Evolutionary conservation across 805 yeast genomes (phyloP).

Genomic region (Scheffersomyces lignosus): DNA sequence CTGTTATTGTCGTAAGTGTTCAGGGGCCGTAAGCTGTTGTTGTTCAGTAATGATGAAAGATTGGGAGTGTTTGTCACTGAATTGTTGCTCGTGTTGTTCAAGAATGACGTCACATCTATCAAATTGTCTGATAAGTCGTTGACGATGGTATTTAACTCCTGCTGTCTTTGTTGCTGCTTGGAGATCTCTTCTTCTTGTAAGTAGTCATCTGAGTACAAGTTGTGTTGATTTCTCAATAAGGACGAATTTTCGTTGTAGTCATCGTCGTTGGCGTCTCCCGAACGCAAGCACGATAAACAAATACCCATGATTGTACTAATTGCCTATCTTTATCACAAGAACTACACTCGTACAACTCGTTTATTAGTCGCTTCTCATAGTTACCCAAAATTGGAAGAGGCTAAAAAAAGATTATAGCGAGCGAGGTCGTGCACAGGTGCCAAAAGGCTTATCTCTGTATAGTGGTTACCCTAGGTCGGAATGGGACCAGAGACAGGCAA

Average conservation of each 20-base stretch:
- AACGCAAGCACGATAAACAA: conserved; percentile 47
- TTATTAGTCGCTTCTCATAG: too few relatives aligned
- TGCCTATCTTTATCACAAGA: too few relatives aligned
- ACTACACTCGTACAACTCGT: too few relatives aligned
- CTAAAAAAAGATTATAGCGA: too few relatives aligned
- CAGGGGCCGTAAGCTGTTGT: conserved; percentile 5
- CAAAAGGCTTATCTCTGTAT: too few relatives aligned
- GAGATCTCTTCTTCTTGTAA: conserved; percentile 35
- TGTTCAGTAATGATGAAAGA: conserved; percentile 1
- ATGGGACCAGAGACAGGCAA: too few relatives aligned
- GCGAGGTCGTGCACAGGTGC: too few relatives aligned
- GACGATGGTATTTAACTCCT: conserved; percentile 47
- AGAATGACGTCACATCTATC: conserved; percentile 14
- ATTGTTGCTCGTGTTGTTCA: conserved; percentile 9
- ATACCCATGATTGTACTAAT: too few relatives aligned
- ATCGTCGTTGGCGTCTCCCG: conserved; percentile 34
- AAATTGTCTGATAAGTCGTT: conserved; percentile 30
- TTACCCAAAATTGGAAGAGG: too few relatives aligned
- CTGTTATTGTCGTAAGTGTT: conserved; percentile 5
- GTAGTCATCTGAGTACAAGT: conserved; percentile 29
- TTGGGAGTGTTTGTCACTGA: conserved; percentile 4
- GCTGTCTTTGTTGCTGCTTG: conserved; percentile 46
- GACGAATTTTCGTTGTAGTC: conserved; percentile 42
- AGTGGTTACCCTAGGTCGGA: too few relatives aligned
- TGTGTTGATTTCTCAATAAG: conserved; percentile 25